phyloP scores from a whole-genome alignment of 164 flowering plant species.

The Saururus chinensis region DNA sequence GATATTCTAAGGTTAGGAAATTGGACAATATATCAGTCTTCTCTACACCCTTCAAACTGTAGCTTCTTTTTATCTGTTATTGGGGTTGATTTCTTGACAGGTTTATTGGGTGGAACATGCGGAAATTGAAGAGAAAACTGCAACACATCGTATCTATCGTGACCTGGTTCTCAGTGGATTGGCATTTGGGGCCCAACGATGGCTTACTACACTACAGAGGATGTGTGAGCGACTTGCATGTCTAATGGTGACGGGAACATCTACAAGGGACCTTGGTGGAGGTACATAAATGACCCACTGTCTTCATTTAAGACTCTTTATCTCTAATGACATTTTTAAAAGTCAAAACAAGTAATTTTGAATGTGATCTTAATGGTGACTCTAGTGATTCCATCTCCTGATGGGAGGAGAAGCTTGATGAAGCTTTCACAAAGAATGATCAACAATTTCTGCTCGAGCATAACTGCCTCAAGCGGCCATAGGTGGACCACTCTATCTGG shows the following conservation, averaged over 20 bases:
- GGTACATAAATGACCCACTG: constrained; percentile 9
- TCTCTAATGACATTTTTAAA: background rate
- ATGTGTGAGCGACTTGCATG: constrained; percentile 31
- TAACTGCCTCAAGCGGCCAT: constrained; percentile 40
- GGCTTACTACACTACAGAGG: constrained; percentile 39
- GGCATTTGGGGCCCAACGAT: constrained; percentile 45
- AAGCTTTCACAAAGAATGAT: constrained; percentile 66
- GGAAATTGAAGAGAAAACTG: constrained; percentile 31
- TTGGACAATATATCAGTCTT: background rate
- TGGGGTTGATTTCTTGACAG: constrained; percentile 10
- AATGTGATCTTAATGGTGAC: background rate
- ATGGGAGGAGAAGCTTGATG: constrained; percentile 50
- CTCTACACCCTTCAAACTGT: background rate
- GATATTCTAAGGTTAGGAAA: constrained; percentile 56
- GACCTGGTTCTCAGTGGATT: constrained; percentile 30
- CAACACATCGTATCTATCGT: constrained; percentile 23
- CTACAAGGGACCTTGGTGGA: constrained; percentile 18
- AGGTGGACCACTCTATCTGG: constrained; percentile 46
- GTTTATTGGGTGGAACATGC: constrained; percentile 53
- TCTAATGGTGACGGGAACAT: constrained; percentile 13
- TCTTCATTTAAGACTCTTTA: background rate
- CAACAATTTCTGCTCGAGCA: constrained; percentile 49
- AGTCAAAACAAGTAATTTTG: background rate
- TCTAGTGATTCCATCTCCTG: constrained; percentile 23
- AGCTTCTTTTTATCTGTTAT: background rate